Conservation (phyloP, 2,329 filamentous ascomycete species). For the Pyricularia sp. region DNA sequence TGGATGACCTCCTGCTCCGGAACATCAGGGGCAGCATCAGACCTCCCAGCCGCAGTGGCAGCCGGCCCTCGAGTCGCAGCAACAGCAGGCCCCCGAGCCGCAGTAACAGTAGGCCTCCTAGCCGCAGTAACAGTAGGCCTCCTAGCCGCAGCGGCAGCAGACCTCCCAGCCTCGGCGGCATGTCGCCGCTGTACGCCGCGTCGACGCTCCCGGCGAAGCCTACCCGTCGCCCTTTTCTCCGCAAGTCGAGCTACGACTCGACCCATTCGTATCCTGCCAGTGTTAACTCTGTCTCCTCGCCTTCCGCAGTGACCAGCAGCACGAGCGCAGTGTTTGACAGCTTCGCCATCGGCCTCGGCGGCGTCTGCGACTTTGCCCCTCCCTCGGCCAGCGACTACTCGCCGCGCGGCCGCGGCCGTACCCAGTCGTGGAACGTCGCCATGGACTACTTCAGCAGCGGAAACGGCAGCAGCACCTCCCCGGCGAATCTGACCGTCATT, state of each 20-base stretch:
- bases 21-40: neutral
- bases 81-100: neutral
- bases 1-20: neutral
- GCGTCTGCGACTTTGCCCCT: neutral
- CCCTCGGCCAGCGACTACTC: neutral
- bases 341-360: neutral
- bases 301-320: neutral
- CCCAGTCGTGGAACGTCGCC: neutral
- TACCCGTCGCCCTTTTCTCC: neutral
- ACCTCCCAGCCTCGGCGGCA: neutral
- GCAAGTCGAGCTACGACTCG: slow-evolving; percentile 1
- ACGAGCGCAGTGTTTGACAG: neutral
- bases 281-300: neutral
- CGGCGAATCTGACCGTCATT: neutral
- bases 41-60: neutral
- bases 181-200: neutral
- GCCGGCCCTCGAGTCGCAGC: neutral
- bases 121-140: neutral
- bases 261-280: neutral
- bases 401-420: neutral
- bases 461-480: neutral
- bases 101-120: neutral
- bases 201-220: neutral
- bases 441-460: neutral
- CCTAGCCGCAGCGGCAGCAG: neutral